A percentile compares a stretch with the other conserved stretches of the same genome.
Evolutionary conservation across 2,329 filamentous ascomycete genomes (phyloP).

Genomic region (Fusarium tupiense): DNA sequence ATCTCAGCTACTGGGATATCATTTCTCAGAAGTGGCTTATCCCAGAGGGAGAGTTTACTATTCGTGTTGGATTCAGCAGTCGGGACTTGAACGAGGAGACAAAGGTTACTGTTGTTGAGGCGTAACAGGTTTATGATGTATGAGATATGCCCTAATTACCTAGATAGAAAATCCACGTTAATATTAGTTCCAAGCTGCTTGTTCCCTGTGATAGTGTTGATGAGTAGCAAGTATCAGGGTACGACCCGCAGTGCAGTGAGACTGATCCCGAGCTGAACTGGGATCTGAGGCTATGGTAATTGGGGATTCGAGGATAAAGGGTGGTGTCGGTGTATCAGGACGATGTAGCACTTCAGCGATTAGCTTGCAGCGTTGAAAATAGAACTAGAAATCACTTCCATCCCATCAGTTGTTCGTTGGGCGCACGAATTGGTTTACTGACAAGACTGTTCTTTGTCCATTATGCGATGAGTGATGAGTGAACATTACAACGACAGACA

Average conservation of each 20-base stretch:
- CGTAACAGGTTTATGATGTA: constrained; percentile 33
- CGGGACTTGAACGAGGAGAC: constrained; percentile 38
- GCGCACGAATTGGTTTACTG: background rate
- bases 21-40: constrained; percentile 54
- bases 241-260: background rate
- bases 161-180: constrained; percentile 3
- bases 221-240: background rate
- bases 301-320: too few relatives aligned
- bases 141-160: constrained; percentile 17
- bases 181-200: background rate
- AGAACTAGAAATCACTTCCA: background rate
- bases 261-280: background rate
- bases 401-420: background rate
- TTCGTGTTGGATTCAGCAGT: constrained; percentile 44
- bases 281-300: background rate
- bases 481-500: background rate
- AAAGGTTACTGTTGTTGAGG: constrained; percentile 35
- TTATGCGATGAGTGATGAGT: background rate
- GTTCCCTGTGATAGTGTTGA: background rate
- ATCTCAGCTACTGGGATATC: constrained; percentile 61
- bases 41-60: constrained; percentile 39
- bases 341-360: background rate
- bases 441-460: background rate
- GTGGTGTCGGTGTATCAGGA: too few relatives aligned
- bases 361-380: background rate